phyloP scores from a whole-genome alignment of 306 rosid genomes.

The Trifolium dubium region DNA sequence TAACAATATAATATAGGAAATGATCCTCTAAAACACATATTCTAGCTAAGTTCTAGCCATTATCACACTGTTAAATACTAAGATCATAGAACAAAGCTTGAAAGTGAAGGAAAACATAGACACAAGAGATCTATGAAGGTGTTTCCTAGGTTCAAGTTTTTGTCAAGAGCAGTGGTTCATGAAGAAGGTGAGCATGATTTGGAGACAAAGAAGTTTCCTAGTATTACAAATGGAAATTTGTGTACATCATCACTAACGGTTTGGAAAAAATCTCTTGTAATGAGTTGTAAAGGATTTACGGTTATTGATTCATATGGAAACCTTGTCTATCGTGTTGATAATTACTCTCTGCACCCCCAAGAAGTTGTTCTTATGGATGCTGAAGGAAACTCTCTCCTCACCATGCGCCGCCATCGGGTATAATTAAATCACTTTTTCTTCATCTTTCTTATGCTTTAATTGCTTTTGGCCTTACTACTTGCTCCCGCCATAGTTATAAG shows the following conservation, averaged over 20 bases:
- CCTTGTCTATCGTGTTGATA: constrained; percentile 80
- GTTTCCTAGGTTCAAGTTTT: constrained; percentile 58
- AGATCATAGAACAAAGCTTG: not conserved
- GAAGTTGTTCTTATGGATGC: constrained; percentile 83
- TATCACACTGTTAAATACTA: constrained; percentile 4
- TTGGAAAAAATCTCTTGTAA: constrained; percentile 75
- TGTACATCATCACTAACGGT: constrained; percentile 61
- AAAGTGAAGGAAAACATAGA: not conserved
- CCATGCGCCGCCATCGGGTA: constrained; percentile 76
- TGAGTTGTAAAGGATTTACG: constrained; percentile 81
- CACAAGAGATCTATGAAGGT: constrained; percentile 43
- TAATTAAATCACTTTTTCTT: constrained; percentile 25
- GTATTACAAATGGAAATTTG: constrained; percentile 17
- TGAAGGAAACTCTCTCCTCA: constrained; percentile 68
- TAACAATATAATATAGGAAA: not conserved
- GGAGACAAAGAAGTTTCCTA: constrained; percentile 37
- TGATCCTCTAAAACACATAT: not conserved
- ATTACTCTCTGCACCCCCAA: constrained; percentile 61
- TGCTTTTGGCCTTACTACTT: not conserved
- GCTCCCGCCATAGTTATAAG: too few species aligned
- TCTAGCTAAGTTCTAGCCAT: not conserved
- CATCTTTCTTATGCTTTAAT: constrained; percentile 17
- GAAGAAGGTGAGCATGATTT: constrained; percentile 40
- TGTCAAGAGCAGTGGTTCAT: constrained; percentile 64
- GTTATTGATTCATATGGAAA: constrained; percentile 79